Conservation (phyloP, 2,329 filamentous ascomycete species). For the Trichothecium roseum region DNA sequence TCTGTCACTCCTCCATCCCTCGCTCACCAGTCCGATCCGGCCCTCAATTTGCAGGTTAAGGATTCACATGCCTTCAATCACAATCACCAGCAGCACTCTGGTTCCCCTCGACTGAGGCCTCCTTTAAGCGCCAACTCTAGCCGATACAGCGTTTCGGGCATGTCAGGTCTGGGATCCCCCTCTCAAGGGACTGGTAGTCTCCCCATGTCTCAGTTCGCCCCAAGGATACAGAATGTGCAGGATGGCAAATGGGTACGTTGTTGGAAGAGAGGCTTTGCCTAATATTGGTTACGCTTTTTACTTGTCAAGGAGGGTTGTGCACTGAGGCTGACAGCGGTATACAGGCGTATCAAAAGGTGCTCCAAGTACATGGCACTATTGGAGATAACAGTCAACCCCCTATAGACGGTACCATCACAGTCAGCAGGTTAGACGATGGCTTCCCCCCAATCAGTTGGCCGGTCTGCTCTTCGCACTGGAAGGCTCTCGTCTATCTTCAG, state of each 20-base stretch:
- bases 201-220: slow-evolving; percentile 69
- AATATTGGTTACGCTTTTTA: too few species aligned
- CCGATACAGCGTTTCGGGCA: slow-evolving; percentile 54
- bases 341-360: slow-evolving; percentile 83
- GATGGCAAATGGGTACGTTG: slow-evolving; percentile 3
- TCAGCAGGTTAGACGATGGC: slow-evolving; percentile 73
- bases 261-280: slow-evolving; percentile 1
- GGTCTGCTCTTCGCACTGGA: slow-evolving; percentile 82
- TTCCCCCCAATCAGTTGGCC: slow-evolving; percentile 83
- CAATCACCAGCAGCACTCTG: slow-evolving; percentile 4
- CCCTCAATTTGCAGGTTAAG: slow-evolving; percentile 51
- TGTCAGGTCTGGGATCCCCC: slow-evolving; percentile 50
- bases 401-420: slow-evolving; percentile 68
- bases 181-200: slow-evolving; percentile 43
- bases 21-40: slow-evolving; percentile 53
- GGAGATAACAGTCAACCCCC: slow-evolving; percentile 60
- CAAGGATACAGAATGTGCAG: slow-evolving; percentile 55
- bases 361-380: slow-evolving; percentile 72
- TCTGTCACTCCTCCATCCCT: slow-evolving; percentile 69
- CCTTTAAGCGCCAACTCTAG: slow-evolving; percentile 32
- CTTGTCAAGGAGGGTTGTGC: neutral
- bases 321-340: too few species aligned
- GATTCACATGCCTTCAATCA: slow-evolving; percentile 18
- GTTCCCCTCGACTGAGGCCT: slow-evolving; percentile 19
- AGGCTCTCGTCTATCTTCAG: slow-evolving; percentile 79